These are phyloP conservation scores for Turritis glabra DNA, from an alignment of 345 rosid species.

Conservation along the genomic window DNA sequence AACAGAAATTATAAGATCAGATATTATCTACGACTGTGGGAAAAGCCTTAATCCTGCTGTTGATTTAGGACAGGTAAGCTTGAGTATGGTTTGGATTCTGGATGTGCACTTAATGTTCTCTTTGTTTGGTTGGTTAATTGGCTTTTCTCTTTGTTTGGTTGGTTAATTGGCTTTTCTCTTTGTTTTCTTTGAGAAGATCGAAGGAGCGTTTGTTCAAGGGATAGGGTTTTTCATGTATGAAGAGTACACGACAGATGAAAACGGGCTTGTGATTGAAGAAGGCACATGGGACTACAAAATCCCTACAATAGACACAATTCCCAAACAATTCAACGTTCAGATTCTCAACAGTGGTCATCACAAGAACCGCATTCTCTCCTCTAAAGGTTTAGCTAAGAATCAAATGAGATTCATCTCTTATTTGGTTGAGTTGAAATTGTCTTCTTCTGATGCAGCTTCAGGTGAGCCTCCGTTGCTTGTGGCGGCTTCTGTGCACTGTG, in stretches of 20 bases:
- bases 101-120: slow-evolving; percentile 14
- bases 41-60: slow-evolving; percentile 83
- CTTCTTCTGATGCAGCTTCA: slow-evolving; percentile 59
- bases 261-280: slow-evolving; percentile 66
- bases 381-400: slow-evolving; percentile 58
- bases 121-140: background rate
- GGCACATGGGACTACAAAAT: slow-evolving; percentile 90
- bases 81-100: background rate
- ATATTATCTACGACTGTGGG: slow-evolving; percentile 42
- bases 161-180: background rate
- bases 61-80: slow-evolving; percentile 91
- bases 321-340: slow-evolving; percentile 78
- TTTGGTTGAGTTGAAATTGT: background rate
- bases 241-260: slow-evolving; percentile 71
- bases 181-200: slow-evolving; percentile 51
- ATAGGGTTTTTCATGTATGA: slow-evolving; percentile 89
- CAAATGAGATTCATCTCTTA: background rate
- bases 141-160: background rate
- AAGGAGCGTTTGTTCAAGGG: slow-evolving; percentile 95
- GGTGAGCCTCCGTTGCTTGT: slow-evolving; percentile 93
- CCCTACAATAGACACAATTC: slow-evolving; percentile 83
- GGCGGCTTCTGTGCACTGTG: slow-evolving; percentile 83
- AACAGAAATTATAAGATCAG: slow-evolving; percentile 42
- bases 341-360: slow-evolving; percentile 79
- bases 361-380: slow-evolving; percentile 70